A percentile compares a stretch with the other conserved stretches of the same genome.
Conservation (phyloP, 192 early-diverging fungal genomes). For the Linnemannia schmuckeri region DNA sequence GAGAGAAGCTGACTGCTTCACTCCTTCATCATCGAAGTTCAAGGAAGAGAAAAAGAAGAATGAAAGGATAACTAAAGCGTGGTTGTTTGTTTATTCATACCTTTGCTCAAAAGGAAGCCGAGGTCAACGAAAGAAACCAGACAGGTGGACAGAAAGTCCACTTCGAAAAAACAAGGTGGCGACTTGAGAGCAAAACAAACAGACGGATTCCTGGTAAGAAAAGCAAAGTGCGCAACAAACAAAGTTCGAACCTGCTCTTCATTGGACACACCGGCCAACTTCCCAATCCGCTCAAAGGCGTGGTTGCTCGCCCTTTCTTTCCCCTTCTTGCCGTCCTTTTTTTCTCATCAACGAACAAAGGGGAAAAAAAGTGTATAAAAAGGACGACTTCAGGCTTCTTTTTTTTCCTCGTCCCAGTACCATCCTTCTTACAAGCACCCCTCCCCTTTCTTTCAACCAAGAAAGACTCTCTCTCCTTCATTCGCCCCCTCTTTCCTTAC, state of each 20-base stretch:
- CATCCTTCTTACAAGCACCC: slow-evolving; percentile 3
- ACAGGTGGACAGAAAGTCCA: neutral
- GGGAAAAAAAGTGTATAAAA: neutral
- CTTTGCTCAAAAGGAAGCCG: neutral
- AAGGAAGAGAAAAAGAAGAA: no score
- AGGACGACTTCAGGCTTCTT: neutral
- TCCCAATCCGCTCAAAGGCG: no score
- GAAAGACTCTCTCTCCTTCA: neutral
- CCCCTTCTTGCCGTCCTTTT: neutral
- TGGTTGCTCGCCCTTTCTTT: neutral
- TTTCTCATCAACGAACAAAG: neutral
- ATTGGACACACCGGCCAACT: neutral
- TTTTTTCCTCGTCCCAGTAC: slow-evolving; percentile 29
- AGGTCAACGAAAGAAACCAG: no score
- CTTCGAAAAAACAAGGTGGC: neutral
- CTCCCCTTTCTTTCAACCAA: neutral
- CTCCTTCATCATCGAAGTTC: no score
- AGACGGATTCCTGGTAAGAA: neutral
- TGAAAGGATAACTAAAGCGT: neutral
- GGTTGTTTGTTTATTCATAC: neutral
- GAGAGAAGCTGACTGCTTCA: no score
- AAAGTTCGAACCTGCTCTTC: neutral
- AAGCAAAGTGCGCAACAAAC: neutral
- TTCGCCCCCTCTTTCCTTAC: neutral
- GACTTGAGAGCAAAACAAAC: slow-evolving; percentile 15